Percentiles rank a stretch among this genome's conserved stretches.
phyloP scores from a whole-genome alignment of 164 flowering plant genomes.

The Platanus orientalis region DNA sequence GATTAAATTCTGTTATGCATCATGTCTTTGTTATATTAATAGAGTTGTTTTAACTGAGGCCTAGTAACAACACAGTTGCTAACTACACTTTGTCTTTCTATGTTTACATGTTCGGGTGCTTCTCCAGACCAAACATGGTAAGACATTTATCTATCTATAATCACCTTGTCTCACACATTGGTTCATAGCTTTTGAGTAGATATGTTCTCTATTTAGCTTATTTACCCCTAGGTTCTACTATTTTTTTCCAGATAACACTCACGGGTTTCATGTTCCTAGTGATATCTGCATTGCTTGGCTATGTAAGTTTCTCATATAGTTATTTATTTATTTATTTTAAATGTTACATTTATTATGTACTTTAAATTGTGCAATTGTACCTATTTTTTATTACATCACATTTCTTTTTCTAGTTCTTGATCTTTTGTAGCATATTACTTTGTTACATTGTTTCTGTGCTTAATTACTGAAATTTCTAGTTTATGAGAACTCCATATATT shows the following conservation, averaged over 20 bases:
- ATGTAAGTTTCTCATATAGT: constrained; percentile 72
- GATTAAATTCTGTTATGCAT: no score
- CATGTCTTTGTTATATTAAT: no score
- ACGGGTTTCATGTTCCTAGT: constrained; percentile 83
- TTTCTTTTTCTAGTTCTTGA: neutral
- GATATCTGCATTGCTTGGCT: constrained; percentile 78
- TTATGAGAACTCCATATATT: neutral
- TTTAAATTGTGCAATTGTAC: neutral
- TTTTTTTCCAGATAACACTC: constrained; percentile 74
- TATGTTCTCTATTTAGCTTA: neutral
- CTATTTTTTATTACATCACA: neutral
- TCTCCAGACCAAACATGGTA: constrained; percentile 94
- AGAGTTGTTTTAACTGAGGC: neutral
- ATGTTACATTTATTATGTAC: neutral
- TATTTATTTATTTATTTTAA: neutral
- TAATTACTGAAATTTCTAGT: neutral
- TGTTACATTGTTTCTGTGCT: neutral
- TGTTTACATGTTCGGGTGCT: constrained; percentile 21
- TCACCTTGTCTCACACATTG: neutral
- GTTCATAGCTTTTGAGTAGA: neutral
- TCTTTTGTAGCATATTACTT: neutral
- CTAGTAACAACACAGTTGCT: neutral
- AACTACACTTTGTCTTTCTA: constrained; percentile 5
- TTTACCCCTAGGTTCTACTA: neutral
- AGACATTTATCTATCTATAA: neutral